phyloP scores from a whole-genome alignment of 2,329 filamentous ascomycete species.

The Emydomyces testavorans region DNA sequence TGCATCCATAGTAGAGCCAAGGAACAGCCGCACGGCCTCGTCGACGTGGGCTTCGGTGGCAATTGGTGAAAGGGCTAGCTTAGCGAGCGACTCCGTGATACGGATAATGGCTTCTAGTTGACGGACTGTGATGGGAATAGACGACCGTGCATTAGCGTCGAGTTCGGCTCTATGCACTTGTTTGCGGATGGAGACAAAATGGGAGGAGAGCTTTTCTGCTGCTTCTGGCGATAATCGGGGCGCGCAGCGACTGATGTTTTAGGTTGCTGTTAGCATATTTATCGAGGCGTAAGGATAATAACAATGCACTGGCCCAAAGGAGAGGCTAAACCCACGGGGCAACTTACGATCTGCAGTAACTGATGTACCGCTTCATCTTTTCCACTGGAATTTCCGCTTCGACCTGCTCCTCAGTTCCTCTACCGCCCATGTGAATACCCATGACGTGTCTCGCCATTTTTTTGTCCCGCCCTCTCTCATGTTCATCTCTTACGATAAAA shows the following conservation, averaged over 20 bases:
- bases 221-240: constrained; percentile 82
- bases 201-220: constrained; percentile 87
- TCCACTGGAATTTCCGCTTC: constrained; percentile 88
- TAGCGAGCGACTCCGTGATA: constrained; percentile 91
- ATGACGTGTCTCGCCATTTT: constrained; percentile 94
- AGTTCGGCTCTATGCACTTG: constrained; percentile 88
- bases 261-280: neutral
- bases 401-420: constrained; percentile 65
- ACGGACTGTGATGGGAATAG: constrained; percentile 93
- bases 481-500: constrained; percentile 94
- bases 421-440: constrained; percentile 87
- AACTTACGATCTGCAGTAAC: constrained; percentile 82
- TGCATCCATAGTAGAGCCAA: constrained; percentile 95
- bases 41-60: constrained; percentile 89
- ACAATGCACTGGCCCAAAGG: neutral
- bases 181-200: constrained; percentile 90
- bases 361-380: constrained; percentile 95
- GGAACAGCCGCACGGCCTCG: constrained; percentile 91
- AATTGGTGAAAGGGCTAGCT: constrained; percentile 72
- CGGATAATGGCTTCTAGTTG: constrained; percentile 95
- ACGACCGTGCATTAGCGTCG: constrained; percentile 78
- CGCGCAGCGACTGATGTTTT: constrained; percentile 61
- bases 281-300: neutral
- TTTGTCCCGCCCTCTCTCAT: constrained; percentile 80
- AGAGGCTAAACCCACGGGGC: neutral